These are phyloP conservation scores for Pezicula neosporulosa DNA, from an alignment of 2,329 filamentous ascomycete species.

Conservation along the genomic window DNA sequence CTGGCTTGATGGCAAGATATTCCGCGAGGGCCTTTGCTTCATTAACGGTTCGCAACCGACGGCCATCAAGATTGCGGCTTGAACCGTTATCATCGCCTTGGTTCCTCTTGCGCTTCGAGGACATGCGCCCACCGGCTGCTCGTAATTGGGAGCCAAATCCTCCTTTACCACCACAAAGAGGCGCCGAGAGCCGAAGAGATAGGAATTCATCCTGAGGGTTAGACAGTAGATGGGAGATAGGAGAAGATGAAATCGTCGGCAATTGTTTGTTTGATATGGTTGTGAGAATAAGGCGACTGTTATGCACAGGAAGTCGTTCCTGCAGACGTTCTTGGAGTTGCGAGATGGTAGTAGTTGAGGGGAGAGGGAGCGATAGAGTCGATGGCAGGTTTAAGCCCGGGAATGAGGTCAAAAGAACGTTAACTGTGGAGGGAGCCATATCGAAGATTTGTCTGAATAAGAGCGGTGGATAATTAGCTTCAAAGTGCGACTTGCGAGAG, in stretches of 20 bases:
- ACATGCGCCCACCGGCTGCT: conserved; percentile 97
- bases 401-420: conserved; percentile 83
- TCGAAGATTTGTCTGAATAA: neutral
- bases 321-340: conserved; percentile 63
- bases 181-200: conserved; percentile 74
- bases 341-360: conserved; percentile 59
- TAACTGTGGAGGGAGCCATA: conserved; percentile 62
- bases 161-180: conserved; percentile 89
- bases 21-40: conserved; percentile 95
- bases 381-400: conserved; percentile 76
- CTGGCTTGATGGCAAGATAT: conserved; percentile 91
- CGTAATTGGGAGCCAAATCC: conserved; percentile 97
- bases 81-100: conserved; percentile 83
- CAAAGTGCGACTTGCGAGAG: neutral
- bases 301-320: conserved; percentile 55
- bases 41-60: conserved; percentile 84
- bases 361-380: conserved; percentile 76
- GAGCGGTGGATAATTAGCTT: neutral
- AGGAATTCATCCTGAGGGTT: conserved; percentile 63
- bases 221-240: conserved; percentile 61
- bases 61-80: conserved; percentile 88
- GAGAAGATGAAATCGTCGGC: conserved; percentile 44
- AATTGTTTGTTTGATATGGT: conserved; percentile 77
- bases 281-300: conserved; percentile 69
- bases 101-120: conserved; percentile 79